Evolutionary conservation across 2,329 filamentous ascomycete species (phyloP).

Genomic region (Stagonosporopsis cucurbitacearum): DNA sequence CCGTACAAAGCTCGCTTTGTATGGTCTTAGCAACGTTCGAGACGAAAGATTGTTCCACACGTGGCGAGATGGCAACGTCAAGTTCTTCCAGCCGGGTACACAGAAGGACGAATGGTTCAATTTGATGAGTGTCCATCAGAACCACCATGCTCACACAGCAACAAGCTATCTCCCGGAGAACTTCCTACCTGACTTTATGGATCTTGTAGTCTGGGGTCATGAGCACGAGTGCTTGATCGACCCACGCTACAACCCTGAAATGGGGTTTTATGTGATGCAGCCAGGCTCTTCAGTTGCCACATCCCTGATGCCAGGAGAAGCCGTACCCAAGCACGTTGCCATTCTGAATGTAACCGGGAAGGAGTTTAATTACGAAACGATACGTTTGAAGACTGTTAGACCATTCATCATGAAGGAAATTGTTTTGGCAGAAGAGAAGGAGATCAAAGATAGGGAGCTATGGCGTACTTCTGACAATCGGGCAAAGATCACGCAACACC

Average conservation of each 20-base stretch:
- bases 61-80: conserved; percentile 90
- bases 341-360: conserved; percentile 84
- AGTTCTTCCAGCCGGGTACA: conserved; percentile 83
- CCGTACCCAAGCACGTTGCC: conserved; percentile 87
- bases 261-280: conserved; percentile 94
- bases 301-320: conserved; percentile 87
- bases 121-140: conserved; percentile 92
- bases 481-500: conserved; percentile 75
- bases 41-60: conserved; percentile 95
- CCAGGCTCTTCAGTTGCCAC: conserved; percentile 96
- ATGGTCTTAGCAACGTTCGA: conserved; percentile 93
- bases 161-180: conserved; percentile 95
- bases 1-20: conserved; percentile 87
- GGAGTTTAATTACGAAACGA: conserved; percentile 78
- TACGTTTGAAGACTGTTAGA: conserved; percentile 84
- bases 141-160: conserved; percentile 88
- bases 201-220: conserved; percentile 95
- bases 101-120: conserved; percentile 96
- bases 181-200: conserved; percentile 88
- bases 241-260: conserved; percentile 81
- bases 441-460: conserved; percentile 76
- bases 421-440: conserved; percentile 73
- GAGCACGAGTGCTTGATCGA: conserved; percentile 96
- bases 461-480: conserved; percentile 85
- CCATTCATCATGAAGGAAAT: conserved; percentile 91